Base-by-base conservation (phyloP, 768 basidiomycete genomes). In the Russula sp. region DNA sequence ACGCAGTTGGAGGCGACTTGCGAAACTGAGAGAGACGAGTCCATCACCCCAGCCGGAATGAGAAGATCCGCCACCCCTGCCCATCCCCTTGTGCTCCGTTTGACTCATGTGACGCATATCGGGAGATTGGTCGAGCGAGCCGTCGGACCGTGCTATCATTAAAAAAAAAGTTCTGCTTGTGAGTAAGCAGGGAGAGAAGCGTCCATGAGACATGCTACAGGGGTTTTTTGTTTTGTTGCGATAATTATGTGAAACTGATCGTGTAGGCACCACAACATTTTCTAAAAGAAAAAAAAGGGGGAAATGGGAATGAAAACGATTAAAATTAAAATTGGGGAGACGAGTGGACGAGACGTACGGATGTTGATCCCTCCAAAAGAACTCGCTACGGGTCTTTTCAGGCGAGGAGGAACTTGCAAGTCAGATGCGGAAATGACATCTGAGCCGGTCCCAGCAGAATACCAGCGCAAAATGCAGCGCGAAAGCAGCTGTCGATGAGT, bases 341-440 rank as follows among this genome's bases (percentile, higher is more conserved):
- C 11, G 44, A 3, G n/a, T 16, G 11, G 1, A 24, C 5, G 9
- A 11, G 10, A n/a, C 67, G 61, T 54, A 69, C 67, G 11, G 14
- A 69, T 69, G 26, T 22, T 20, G 30, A 69, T 69, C 8, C 66
- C 65, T 20, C 62, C 65, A 16, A 69, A 62, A 36, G 46, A 63
- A 36, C 57, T 63, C 34, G 61, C 65, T 16, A 49, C n/a, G 3
- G 65, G 67, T 52, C 58, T 51, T 56, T 22, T 52, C 28, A 42
- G 24, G n/a, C 52, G 56, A 24, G 53, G 54, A 6, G 59, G 26
- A 1, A 4, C 60, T 32, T 50, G 28, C 6, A 46, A 16, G 14
- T 16, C 55, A 40, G 58, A 30, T 18, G 58, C 18, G 7, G 48
- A 53, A 3, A 34, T 14, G 5, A 20, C 18, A 34, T 44, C 46